Conservation (phyloP, 495 filamentous ascomycete species). For the Bryoglossum gracile region DNA sequence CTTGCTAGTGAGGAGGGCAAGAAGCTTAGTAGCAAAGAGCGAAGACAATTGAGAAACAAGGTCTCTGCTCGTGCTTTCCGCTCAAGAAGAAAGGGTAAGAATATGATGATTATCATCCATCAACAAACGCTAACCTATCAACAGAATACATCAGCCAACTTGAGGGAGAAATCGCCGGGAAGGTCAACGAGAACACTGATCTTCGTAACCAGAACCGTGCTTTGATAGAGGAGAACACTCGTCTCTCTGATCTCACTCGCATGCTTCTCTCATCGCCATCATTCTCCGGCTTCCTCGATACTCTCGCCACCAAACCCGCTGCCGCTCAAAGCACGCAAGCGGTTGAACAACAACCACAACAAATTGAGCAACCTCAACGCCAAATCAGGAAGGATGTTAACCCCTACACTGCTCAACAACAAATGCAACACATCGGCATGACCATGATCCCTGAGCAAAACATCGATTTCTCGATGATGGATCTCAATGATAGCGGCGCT, state of each 20-base stretch:
- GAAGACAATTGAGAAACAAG: conserved; percentile 93
- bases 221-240: conserved; percentile 72
- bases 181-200: conserved; percentile 64
- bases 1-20: conserved; percentile 95
- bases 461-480: conserved; percentile 60
- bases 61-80: conserved; percentile 96
- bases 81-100: conserved; percentile 87
- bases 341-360: conserved; percentile 25
- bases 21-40: conserved; percentile 90
- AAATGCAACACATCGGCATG: conserved; percentile 56
- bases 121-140: not conserved
- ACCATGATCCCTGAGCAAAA: conserved; percentile 66
- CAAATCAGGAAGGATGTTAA: conserved; percentile 57
- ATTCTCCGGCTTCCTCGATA: conserved; percentile 74
- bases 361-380: conserved; percentile 38
- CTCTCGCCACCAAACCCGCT: conserved; percentile 51
- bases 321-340: conserved; percentile 27
- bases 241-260: conserved; percentile 67
- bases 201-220: conserved; percentile 63
- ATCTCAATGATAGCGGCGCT: conserved; percentile 40
- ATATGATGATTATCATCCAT: conserved; percentile 4
- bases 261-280: conserved; percentile 81
- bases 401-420: conserved; percentile 48
- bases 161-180: conserved; percentile 72
- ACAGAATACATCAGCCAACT: conserved; percentile 91